Evolutionary conservation across 345 rosid genomes (phyloP).

Genomic region (Erodium maritimum): DNA sequence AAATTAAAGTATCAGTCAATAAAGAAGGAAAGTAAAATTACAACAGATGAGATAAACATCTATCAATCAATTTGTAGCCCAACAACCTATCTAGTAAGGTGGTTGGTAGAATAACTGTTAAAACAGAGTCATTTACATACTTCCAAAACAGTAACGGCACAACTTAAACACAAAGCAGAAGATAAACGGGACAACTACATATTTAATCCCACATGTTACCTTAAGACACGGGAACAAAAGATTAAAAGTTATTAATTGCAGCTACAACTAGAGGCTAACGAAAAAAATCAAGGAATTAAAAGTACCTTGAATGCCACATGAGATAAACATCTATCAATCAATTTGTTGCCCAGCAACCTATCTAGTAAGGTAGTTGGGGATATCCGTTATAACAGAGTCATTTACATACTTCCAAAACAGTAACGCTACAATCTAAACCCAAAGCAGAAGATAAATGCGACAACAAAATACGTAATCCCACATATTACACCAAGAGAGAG

Average conservation of each 20-base stretch:
- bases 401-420: neutral
- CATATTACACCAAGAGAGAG: neutral
- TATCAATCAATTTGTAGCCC: neutral
- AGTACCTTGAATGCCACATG: constrained; percentile 88
- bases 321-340: constrained; percentile 21
- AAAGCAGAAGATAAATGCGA: neutral
- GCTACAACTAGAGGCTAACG: neutral
- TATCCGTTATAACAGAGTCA: neutral
- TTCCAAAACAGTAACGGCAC: neutral
- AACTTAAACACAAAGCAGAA: neutral
- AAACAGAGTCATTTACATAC: neutral
- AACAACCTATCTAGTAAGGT: neutral
- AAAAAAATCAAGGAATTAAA: neutral
- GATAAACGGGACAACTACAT: neutral
- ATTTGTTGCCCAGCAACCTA: neutral
- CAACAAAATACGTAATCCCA: neutral
- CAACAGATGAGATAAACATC: neutral
- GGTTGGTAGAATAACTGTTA: neutral
- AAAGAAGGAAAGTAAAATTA: too few species aligned
- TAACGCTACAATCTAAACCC: neutral
- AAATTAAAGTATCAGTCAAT: too few species aligned
- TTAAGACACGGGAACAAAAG: neutral
- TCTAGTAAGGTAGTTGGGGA: neutral
- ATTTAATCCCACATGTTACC: neutral
- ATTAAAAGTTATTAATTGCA: neutral